phyloP scores from a whole-genome alignment of 1,284 basidiomycete species.

The Ceratobasidium sp. region DNA sequence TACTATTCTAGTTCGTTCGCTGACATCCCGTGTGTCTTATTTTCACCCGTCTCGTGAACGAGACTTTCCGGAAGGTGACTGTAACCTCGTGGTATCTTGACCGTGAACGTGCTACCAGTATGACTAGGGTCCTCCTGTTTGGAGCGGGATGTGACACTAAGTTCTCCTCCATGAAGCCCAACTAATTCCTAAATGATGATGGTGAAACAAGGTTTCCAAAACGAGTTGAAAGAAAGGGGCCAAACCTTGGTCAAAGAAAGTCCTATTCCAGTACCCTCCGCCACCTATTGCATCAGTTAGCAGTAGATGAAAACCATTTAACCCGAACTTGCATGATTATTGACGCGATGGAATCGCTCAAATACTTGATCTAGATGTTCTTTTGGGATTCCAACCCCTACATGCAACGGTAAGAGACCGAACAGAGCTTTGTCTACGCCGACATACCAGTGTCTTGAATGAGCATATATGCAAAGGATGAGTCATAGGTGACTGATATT shows the following conservation, averaged over 20 bases:
- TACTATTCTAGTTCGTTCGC: constrained; percentile 27
- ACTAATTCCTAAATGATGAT: constrained; percentile 47
- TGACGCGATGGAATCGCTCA: constrained; percentile 48
- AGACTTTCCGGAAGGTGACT: constrained; percentile 45
- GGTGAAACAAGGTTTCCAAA: not conserved
- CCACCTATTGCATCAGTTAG: constrained; percentile 40
- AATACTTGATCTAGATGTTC: constrained; percentile 46
- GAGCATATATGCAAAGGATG: constrained; percentile 5
- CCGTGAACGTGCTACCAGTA: constrained; percentile 20
- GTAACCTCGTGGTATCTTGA: constrained; percentile 11
- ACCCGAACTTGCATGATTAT: constrained; percentile 8
- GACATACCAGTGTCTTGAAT: constrained; percentile 11
- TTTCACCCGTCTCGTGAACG: constrained; percentile 42
- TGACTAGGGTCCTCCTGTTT: not conserved
- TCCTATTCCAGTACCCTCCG: constrained; percentile 50
- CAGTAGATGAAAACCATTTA: not conserved
- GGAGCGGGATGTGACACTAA: constrained; percentile 6
- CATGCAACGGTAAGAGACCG: too few relatives aligned
- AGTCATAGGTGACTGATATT: constrained; percentile 43
- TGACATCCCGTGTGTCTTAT: constrained; percentile 26
- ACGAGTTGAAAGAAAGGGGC: not conserved
- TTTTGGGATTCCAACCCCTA: constrained; percentile 47
- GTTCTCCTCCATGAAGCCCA: constrained; percentile 47
- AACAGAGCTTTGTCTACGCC: too few relatives aligned
- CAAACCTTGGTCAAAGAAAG: constrained; percentile 47